Evolutionary conservation across 164 flowering plant genomes (phyloP).

Genomic region (Malania oleifera): DNA sequence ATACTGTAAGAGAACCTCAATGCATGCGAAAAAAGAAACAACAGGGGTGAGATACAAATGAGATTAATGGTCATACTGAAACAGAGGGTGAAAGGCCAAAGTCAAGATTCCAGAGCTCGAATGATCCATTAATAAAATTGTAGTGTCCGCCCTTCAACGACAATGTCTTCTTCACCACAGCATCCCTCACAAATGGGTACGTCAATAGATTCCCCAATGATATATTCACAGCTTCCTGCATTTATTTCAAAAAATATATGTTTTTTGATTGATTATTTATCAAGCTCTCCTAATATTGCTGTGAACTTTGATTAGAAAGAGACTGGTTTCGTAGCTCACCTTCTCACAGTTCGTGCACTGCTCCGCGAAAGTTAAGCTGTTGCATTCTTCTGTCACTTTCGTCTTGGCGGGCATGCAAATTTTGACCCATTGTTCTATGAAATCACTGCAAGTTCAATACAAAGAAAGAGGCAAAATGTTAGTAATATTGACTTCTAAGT

Average conservation of each 20-base stretch:
- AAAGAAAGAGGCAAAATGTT: too few species aligned
- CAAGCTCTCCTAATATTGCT: too few species aligned
- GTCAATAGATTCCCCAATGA: conserved; percentile 51
- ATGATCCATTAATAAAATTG: conserved; percentile 41
- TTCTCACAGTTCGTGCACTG: conserved; percentile 62
- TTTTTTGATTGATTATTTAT: too few species aligned
- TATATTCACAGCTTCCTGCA: conserved; percentile 60
- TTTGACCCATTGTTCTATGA: conserved; percentile 87
- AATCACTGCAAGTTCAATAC: conserved; percentile 42
- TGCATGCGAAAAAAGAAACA: not conserved
- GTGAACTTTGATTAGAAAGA: not conserved
- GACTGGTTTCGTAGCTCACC: conserved; percentile 29
- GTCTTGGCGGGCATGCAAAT: conserved; percentile 59
- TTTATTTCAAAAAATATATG: not conserved
- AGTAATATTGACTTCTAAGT: too few species aligned
- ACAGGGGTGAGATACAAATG: not conserved
- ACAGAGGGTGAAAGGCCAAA: conserved; percentile 23
- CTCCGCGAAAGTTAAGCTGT: conserved; percentile 25
- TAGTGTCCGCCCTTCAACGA: conserved; percentile 46
- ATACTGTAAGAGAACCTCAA: too few species aligned
- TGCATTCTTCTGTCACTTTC: conserved; percentile 43
- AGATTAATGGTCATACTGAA: conserved; percentile 2
- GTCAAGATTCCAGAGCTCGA: conserved; percentile 43
- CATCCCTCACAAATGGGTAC: conserved; percentile 49
- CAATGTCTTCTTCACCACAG: conserved; percentile 27